Conservation (phyloP, 768 basidiomycete species). For the Rickenella mellea region DNA sequence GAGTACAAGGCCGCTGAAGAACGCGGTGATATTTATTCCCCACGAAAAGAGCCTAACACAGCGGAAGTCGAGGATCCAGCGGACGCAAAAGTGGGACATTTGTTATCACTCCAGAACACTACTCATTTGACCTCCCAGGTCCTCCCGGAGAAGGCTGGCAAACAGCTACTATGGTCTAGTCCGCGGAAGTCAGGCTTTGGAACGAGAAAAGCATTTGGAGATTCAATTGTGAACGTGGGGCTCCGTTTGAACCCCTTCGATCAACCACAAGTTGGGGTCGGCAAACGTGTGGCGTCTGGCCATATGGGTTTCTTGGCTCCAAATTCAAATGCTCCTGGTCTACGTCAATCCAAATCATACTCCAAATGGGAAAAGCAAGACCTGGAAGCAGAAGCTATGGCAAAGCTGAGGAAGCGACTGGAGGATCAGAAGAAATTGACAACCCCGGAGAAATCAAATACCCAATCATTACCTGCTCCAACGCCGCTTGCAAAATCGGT, state of each 20-base stretch:
- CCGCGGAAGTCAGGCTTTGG: not conserved
- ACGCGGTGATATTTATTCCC: slow-evolving; percentile 11
- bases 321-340: slow-evolving; percentile 48
- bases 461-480: slow-evolving; percentile 17
- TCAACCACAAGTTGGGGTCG: slow-evolving; percentile 15
- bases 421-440: slow-evolving; percentile 35
- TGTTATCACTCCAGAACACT: not conserved
- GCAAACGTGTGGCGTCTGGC: slow-evolving; percentile 34
- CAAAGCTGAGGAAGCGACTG: slow-evolving; percentile 49
- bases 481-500: slow-evolving; percentile 7
- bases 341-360: slow-evolving; percentile 34
- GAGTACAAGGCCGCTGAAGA: slow-evolving; percentile 59
- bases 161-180: slow-evolving; percentile 57
- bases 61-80: slow-evolving; percentile 33
- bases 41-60: slow-evolving; percentile 9
- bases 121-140: slow-evolving; percentile 11
- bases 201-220: slow-evolving; percentile 26
- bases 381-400: slow-evolving; percentile 70
- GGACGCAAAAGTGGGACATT: slow-evolving; percentile 11
- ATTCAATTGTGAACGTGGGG: slow-evolving; percentile 35
- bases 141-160: slow-evolving; percentile 38
- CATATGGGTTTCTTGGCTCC: slow-evolving; percentile 19
- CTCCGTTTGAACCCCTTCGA: slow-evolving; percentile 44
- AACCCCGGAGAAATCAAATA: slow-evolving; percentile 23
- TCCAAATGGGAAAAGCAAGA: slow-evolving; percentile 88